Conservation (phyloP, 106 monocot genomes). For the Phalaenopsis equestris region DNA sequence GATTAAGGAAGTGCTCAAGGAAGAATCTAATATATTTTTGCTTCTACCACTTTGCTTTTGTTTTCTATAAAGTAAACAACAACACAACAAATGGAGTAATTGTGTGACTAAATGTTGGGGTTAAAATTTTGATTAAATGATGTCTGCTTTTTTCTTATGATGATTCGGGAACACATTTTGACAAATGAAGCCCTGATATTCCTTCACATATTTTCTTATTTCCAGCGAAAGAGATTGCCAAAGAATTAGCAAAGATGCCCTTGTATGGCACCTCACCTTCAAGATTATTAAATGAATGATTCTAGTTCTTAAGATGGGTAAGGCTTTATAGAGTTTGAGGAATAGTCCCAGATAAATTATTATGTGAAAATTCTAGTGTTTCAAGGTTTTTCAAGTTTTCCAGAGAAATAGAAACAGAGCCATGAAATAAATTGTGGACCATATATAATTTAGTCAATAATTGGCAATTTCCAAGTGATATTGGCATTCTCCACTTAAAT, state of each 20-base stretch:
- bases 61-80: too few relatives aligned
- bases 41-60: background rate
- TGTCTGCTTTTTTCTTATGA: background rate
- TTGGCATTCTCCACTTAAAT: too few relatives aligned
- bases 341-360: too few relatives aligned
- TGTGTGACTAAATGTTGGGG: too few relatives aligned
- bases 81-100: background rate
- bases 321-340: too few relatives aligned
- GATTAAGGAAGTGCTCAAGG: background rate
- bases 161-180: background rate
- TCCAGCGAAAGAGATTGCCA: constrained; percentile 1
- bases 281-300: constrained; percentile 20
- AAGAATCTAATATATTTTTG: background rate
- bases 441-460: too few relatives aligned
- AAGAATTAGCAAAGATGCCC: constrained; percentile 8
- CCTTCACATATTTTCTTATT: constrained; percentile 16
- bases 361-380: too few relatives aligned
- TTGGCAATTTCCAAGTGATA: too few relatives aligned
- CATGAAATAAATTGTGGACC: too few relatives aligned
- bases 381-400: too few relatives aligned
- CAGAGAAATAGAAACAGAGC: too few relatives aligned
- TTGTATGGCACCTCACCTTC: constrained; percentile 11
- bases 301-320: too few relatives aligned
- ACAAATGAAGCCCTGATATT: background rate
- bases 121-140: background rate